Evolutionary conservation across 768 basidiomycete genomes (phyloP).

Genomic region (Piloderma croceum): DNA sequence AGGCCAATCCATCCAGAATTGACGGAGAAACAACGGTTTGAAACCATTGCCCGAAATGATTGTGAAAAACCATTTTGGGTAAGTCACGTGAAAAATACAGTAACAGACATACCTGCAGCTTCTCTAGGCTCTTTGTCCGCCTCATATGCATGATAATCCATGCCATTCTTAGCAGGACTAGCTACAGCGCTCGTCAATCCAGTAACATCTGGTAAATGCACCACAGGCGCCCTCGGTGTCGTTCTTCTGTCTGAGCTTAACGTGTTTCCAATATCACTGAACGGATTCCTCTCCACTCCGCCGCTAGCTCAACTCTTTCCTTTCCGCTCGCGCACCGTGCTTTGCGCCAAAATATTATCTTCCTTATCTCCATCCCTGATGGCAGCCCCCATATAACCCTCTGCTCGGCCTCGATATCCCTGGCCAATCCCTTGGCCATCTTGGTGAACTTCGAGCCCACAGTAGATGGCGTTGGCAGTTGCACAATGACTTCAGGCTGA

Average conservation of each 20-base stretch:
- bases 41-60: too few relatives aligned
- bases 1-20: too few relatives aligned
- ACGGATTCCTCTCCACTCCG: conserved; percentile 38
- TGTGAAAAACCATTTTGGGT: too few relatives aligned
- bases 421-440: conserved; percentile 50
- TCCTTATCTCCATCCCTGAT: too few relatives aligned
- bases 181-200: conserved; percentile 75
- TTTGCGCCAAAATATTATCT: conserved; percentile 11
- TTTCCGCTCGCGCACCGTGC: conserved; percentile 10
- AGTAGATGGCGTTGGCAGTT: conserved; percentile 57
- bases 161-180: conserved; percentile 57
- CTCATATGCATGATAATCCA: conserved; percentile 46
- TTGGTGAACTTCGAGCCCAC: conserved; percentile 54
- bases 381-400: conserved; percentile 5
- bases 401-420: conserved; percentile 46
- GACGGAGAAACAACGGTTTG: too few relatives aligned
- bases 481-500: conserved; percentile 48
- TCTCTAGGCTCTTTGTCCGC: conserved; percentile 47
- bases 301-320: too few relatives aligned
- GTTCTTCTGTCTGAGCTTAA: conserved; percentile 17
- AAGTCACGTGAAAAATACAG: not conserved
- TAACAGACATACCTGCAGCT: conserved; percentile 48
- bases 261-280: conserved; percentile 31
- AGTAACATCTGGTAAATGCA: conserved; percentile 78
- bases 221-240: conserved; percentile 31